Evolutionary conservation across 345 rosid genomes (phyloP).

Genomic region (Pistacia integerrima): DNA sequence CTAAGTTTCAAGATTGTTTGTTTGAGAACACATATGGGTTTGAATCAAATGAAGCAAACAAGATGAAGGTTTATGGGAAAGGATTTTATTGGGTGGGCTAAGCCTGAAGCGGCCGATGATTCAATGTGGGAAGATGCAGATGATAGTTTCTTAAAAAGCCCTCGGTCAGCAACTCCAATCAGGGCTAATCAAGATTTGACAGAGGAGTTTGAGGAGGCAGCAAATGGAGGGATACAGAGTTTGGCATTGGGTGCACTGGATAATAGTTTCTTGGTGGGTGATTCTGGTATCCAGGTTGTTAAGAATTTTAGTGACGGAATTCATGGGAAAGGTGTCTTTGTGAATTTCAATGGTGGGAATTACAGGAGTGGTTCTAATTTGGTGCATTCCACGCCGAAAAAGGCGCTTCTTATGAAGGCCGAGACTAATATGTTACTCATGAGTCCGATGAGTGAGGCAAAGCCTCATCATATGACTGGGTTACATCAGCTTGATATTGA

Average conservation of each 20-base stretch:
- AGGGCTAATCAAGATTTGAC: slow-evolving; percentile 69
- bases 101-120: slow-evolving; percentile 94
- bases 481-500: slow-evolving; percentile 97
- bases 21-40: slow-evolving; percentile 86
- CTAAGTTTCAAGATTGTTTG: slow-evolving; percentile 64
- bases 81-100: slow-evolving; percentile 89
- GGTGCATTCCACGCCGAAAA: slow-evolving; percentile 70
- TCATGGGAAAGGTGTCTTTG: slow-evolving; percentile 92
- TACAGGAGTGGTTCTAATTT: slow-evolving; percentile 34
- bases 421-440: slow-evolving; percentile 96
- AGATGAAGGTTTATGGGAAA: slow-evolving; percentile 85
- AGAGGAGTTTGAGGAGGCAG: slow-evolving; percentile 93
- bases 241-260: slow-evolving; percentile 96
- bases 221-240: slow-evolving; percentile 89
- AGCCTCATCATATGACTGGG: slow-evolving; percentile 72
- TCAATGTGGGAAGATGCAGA: slow-evolving; percentile 99
- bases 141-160: slow-evolving; percentile 62
- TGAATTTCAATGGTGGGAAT: slow-evolving; percentile 62
- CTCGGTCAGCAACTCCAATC: slow-evolving; percentile 55
- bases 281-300: slow-evolving; percentile 90
- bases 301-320: slow-evolving; percentile 89
- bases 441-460: slow-evolving; percentile 80
- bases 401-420: slow-evolving; percentile 93
- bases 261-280: slow-evolving; percentile 92
- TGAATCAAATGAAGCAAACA: slow-evolving; percentile 82